Base-by-base conservation (phyloP, 345 rosid genomes). In the Odontarrhena argentea region DNA sequence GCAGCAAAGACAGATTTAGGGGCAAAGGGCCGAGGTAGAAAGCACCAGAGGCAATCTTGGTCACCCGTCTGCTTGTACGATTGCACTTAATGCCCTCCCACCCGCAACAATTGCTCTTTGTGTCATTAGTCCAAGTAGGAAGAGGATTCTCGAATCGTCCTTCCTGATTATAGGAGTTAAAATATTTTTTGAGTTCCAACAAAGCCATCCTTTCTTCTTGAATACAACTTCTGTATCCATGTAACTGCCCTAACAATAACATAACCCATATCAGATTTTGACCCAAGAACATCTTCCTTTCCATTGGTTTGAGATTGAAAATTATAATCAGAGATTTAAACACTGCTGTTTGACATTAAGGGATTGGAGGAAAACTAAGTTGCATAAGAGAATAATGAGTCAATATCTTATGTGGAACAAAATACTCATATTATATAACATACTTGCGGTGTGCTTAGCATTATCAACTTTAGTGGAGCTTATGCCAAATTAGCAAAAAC, bases 121-220 rank as follows among this genome's bases (percentile, higher is more conserved):
- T 62, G 67, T 62, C 67, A 47, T 62, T 34, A 22, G 11, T 47
- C 67, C 55, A 62, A 46, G 34, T 7, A 35, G 32, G 12, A 12
- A 48, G 46, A 32, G 30, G 2, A 45, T 11, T 2, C 2, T 22
- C 34, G 5, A 4, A 1, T 0, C 2, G 0, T 0, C 4, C 15
- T 43, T 43, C 13, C 6, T 0, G 0, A 60, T 3, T 28, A 22
- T 3, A 13, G 43, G 64, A 60, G 9, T 26, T 8, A 10, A 60
- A 0, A 8, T 43, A 28, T 28, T 2, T 28, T 4, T 28, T 28
- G 32, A 28, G 32, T 2, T 28, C 32, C 32, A 28, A 28, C 32
- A 28, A 28, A 28, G 32, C 32, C 2, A 28, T 28, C 32, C 32
- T 28, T 28, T 28, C 32, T 28, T 28, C 4, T 2, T 28, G 32